Conservation (phyloP, 208 protist genomes). For the Blechomonas ayalai region DNA sequence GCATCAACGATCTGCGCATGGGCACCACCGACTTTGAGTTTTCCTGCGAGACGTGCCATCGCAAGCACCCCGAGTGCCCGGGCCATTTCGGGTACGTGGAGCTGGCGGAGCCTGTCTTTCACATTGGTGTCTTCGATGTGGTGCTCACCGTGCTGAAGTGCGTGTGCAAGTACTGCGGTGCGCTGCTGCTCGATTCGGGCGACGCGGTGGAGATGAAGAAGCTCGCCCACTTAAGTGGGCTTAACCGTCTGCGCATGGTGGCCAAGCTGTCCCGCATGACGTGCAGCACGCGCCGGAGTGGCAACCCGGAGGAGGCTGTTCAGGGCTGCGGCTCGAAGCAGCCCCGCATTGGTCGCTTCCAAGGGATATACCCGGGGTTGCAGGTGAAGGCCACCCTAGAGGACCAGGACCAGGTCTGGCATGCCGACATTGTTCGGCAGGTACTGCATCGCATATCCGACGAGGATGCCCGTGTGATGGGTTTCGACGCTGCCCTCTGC, state of each 20-base stretch:
- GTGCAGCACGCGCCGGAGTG: constrained; percentile 27
- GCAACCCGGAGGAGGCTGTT: constrained; percentile 17
- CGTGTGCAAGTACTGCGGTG: constrained; percentile 97
- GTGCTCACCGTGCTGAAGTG: constrained; percentile 94
- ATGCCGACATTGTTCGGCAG: constrained; percentile 67
- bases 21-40: constrained; percentile 83
- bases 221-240: constrained; percentile 33
- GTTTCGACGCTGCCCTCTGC: constrained; percentile 66
- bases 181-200: constrained; percentile 67
- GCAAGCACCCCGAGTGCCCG: constrained; percentile 83
- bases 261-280: constrained; percentile 60
- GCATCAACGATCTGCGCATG: constrained; percentile 87
- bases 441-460: constrained; percentile 72
- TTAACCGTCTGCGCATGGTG: constrained; percentile 71
- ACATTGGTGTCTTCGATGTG: constrained; percentile 95
- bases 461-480: constrained; percentile 52
- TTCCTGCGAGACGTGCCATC: constrained; percentile 75
- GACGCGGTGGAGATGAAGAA: constrained; percentile 41
- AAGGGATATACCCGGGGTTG: constrained; percentile 65
- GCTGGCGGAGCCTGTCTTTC: constrained; percentile 96
- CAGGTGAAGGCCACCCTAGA: constrained; percentile 62
- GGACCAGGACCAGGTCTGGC: constrained; percentile 64
- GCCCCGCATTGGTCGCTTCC: constrained; percentile 71
- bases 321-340: constrained; percentile 77
- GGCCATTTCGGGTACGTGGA: constrained; percentile 99